These are phyloP conservation scores for Ustilago crameri DNA, from an alignment of 1,284 basidiomycete species.

Conservation along the genomic window DNA sequence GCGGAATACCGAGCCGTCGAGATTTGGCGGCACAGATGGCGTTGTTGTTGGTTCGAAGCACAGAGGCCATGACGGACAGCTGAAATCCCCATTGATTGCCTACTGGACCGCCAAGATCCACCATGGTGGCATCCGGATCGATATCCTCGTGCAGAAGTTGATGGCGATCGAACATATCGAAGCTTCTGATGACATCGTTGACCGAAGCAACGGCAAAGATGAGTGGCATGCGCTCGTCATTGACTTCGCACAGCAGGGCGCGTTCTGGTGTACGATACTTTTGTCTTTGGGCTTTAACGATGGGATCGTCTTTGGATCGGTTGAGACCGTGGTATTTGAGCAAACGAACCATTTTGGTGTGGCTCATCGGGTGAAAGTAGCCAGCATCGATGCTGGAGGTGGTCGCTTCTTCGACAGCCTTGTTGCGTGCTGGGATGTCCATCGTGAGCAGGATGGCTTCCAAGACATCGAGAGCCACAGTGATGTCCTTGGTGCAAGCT, in stretches of 20 bases:
- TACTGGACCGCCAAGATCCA: constrained; percentile 21
- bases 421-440: constrained; percentile 28
- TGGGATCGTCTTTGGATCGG: constrained; percentile 32
- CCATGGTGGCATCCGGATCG: constrained; percentile 31
- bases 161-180: constrained; percentile 34
- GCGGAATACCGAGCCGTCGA: constrained; percentile 32
- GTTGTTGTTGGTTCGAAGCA: constrained; percentile 33
- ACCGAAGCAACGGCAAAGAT: constrained; percentile 23
- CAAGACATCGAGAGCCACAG: constrained; percentile 31
- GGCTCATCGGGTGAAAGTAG: constrained; percentile 38
- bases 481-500: constrained; percentile 33
- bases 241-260: constrained; percentile 18
- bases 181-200: constrained; percentile 43
- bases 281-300: constrained; percentile 27
- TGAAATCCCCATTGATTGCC: constrained; percentile 41
- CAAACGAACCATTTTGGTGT: constrained; percentile 40
- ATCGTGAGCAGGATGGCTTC: constrained; percentile 38
- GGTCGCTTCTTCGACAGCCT: constrained; percentile 27
- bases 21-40: constrained; percentile 36
- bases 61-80: constrained; percentile 29
- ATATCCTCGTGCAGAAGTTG: constrained; percentile 44
- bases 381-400: constrained; percentile 31
- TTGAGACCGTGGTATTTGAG: constrained; percentile 43
- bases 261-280: constrained; percentile 15
- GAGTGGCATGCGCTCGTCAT: constrained; percentile 39